These are phyloP conservation scores for Corynascus novoguineensis DNA, from an alignment of 495 filamentous ascomycete species.

Conservation along the genomic window DNA sequence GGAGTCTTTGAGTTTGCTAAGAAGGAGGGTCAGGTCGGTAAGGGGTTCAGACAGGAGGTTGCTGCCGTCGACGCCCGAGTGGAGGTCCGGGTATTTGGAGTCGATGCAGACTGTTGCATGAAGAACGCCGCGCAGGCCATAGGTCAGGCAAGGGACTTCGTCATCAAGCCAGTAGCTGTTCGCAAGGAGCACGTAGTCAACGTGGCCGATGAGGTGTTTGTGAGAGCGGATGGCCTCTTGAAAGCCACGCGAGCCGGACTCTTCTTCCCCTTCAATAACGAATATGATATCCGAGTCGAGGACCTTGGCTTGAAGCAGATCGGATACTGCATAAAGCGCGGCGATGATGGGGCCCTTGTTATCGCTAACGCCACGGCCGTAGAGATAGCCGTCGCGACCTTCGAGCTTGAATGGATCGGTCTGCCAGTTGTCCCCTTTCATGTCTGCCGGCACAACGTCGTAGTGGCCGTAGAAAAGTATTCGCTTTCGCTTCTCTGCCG, in stretches of 20 bases:
- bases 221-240: constrained; percentile 67
- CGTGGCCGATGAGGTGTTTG: constrained; percentile 77
- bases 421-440: constrained; percentile 71
- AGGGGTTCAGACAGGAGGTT: constrained; percentile 80
- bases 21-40: constrained; percentile 78
- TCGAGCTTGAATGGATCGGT: constrained; percentile 79
- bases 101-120: constrained; percentile 85
- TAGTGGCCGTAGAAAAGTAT: constrained; percentile 98
- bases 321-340: constrained; percentile 85
- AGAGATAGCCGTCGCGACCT: constrained; percentile 86
- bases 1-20: constrained; percentile 68
- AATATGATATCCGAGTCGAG: constrained; percentile 86
- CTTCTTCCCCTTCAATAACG: constrained; percentile 94
- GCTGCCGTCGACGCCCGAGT: constrained; percentile 93
- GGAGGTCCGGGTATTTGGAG: constrained; percentile 80
- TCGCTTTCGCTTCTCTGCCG: constrained; percentile 60
- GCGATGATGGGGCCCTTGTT: constrained; percentile 96
- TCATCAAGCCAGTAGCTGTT: constrained; percentile 99
- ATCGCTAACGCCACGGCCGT: constrained; percentile 93
- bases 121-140: constrained; percentile 89
- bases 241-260: constrained; percentile 88
- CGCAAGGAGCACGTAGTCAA: constrained; percentile 89
- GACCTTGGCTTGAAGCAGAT: constrained; percentile 69
- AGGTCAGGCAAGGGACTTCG: constrained; percentile 89
- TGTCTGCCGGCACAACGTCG: constrained; percentile 92